phyloP scores from a whole-genome alignment of 768 basidiomycete genomes.

The Termitomyces sp. region DNA sequence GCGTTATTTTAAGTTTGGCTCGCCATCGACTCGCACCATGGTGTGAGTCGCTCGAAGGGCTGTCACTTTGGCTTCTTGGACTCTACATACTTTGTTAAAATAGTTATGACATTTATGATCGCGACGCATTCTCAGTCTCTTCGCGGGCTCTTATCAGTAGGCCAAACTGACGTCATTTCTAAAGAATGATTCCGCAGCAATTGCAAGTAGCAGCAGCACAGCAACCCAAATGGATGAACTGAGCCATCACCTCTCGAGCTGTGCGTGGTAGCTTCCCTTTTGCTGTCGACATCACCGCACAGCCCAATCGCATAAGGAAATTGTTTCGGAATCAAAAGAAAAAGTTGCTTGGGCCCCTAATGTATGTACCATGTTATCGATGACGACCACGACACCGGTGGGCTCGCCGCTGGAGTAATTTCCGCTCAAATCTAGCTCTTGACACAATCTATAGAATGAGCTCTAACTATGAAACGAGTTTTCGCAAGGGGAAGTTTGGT shows the following conservation, averaged over 20 bases:
- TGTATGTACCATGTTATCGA: not conserved
- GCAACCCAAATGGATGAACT: not conserved
- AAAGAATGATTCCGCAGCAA: no score
- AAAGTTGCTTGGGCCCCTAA: not conserved
- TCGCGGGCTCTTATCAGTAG: not conserved
- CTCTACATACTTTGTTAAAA: not conserved
- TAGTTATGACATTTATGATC: not conserved
- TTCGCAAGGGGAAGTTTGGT: not conserved
- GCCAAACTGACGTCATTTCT: not conserved
- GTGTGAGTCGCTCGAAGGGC: not conserved
- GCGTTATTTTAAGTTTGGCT: conserved; percentile 4
- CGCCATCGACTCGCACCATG: not conserved
- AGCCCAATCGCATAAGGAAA: not conserved
- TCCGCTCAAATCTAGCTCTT: not conserved
- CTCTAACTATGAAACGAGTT: not conserved
- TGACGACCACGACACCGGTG: not conserved
- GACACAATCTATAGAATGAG: not conserved
- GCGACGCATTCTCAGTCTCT: not conserved
- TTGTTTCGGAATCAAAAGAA: not conserved
- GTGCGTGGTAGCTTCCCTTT: not conserved
- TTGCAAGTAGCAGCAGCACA: no score
- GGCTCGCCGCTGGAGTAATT: not conserved
- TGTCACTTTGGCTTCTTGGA: not conserved
- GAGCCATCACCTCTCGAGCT: not conserved
- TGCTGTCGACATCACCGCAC: not conserved